Percentiles rank a stretch among this genome's conserved stretches.
These are phyloP conservation scores for Blepharisma undulans DNA, from an alignment of 169 alveolate genomes.

Conservation along the genomic window DNA sequence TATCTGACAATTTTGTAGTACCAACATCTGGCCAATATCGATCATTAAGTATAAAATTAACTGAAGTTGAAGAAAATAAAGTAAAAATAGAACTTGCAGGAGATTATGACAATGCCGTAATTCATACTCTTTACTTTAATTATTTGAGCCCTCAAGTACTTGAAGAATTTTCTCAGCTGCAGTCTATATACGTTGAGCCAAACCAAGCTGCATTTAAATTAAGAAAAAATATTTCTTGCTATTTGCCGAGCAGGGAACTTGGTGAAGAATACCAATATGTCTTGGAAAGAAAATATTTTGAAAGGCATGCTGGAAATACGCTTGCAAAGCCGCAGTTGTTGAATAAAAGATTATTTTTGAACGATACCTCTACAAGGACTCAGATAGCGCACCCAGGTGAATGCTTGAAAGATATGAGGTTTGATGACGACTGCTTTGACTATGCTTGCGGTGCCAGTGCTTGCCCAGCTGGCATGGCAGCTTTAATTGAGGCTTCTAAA, in stretches of 20 bases:
- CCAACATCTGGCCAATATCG: neutral
- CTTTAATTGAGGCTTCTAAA: neutral
- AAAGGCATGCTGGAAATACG: slow-evolving; percentile 63
- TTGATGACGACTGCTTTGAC: neutral
- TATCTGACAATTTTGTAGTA: neutral
- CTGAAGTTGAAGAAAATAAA: neutral
- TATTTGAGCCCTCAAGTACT: neutral
- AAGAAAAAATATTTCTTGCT: slow-evolving; percentile 36
- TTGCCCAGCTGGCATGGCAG: neutral
- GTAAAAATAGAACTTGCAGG: neutral
- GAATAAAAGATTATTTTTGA: slow-evolving; percentile 54
- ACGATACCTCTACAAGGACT: slow-evolving; percentile 54
- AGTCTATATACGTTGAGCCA: neutral
- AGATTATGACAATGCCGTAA: slow-evolving; percentile 7
- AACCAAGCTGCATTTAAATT: neutral
- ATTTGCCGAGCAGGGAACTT: slow-evolving; percentile 51
- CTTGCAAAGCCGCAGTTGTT: slow-evolving; percentile 68
- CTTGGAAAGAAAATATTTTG: slow-evolving; percentile 66
- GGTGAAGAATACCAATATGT: slow-evolving; percentile 74
- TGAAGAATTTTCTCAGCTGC: neutral
- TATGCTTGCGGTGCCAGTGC: neutral
- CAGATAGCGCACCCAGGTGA: slow-evolving; percentile 55
- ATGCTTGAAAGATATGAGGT: neutral
- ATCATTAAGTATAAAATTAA: neutral
- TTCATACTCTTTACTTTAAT: neutral